Conservation (phyloP, 2,329 filamentous ascomycete genomes). For the Phyllosticta paracitricarpa region DNA sequence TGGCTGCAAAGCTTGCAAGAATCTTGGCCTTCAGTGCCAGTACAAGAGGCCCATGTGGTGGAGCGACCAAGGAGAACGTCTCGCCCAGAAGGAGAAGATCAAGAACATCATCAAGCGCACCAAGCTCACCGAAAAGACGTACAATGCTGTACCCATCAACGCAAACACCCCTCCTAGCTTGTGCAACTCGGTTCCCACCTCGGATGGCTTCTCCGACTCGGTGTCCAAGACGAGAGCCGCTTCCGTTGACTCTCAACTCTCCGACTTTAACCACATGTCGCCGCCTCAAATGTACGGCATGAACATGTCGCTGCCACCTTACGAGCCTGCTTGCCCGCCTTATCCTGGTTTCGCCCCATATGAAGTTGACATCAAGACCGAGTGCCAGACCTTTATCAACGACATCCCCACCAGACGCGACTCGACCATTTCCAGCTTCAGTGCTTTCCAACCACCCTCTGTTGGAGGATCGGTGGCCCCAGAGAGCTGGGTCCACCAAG, state of each 20-base stretch:
- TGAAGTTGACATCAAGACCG: slow-evolving; percentile 92
- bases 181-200: slow-evolving; percentile 72
- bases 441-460: slow-evolving; percentile 75
- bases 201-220: slow-evolving; percentile 68
- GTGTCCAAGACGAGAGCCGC: slow-evolving; percentile 62
- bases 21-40: slow-evolving; percentile 79
- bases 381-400: slow-evolving; percentile 87
- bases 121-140: slow-evolving; percentile 81
- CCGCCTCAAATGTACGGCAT: slow-evolving; percentile 47
- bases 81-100: slow-evolving; percentile 84
- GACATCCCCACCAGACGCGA: slow-evolving; percentile 77
- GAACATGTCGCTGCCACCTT: slow-evolving; percentile 46
- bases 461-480: slow-evolving; percentile 54
- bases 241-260: slow-evolving; percentile 73
- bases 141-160: slow-evolving; percentile 39
- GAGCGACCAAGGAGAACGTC: slow-evolving; percentile 81
- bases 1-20: slow-evolving; percentile 53
- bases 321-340: slow-evolving; percentile 20
- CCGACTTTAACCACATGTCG: slow-evolving; percentile 56
- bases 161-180: slow-evolving; percentile 63
- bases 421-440: slow-evolving; percentile 85
- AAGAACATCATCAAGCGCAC: slow-evolving; percentile 97
- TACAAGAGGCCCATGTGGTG: slow-evolving; percentile 98
- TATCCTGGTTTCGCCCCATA: slow-evolving; percentile 60
- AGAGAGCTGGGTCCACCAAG: slow-evolving; percentile 63